Evolutionary conservation across 441 rosid genomes (phyloP).

Genomic region (Melastoma candidum): DNA sequence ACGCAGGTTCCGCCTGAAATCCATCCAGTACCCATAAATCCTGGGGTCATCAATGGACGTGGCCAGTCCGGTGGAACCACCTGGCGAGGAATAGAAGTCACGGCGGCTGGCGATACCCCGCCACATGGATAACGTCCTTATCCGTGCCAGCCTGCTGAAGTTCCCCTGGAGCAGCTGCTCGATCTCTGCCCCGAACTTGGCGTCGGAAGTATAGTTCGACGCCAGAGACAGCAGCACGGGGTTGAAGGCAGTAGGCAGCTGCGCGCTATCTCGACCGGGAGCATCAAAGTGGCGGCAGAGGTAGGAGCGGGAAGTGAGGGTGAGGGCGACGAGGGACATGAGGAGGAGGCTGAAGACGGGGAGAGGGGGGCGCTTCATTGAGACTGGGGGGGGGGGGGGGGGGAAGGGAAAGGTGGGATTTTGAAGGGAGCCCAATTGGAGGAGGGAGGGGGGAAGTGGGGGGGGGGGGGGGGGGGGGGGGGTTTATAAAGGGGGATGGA

Average conservation of each 20-base stretch:
- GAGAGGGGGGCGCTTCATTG: constrained; percentile 70
- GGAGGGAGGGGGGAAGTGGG: no score
- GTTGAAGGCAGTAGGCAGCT: constrained; percentile 17
- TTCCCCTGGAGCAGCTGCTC: constrained; percentile 53
- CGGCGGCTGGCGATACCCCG: constrained; percentile 28
- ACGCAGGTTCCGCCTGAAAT: constrained; percentile 48
- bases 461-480: no score
- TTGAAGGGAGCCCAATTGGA: no score
- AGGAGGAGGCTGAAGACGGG: constrained; percentile 53
- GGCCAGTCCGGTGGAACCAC: constrained; percentile 17
- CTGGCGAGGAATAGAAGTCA: constrained; percentile 11
- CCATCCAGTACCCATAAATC: constrained; percentile 60
- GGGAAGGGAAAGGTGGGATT: no score
- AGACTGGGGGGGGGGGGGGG: constrained; percentile 3
- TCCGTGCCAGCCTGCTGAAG: constrained; percentile 26
- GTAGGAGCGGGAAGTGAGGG: constrained; percentile 44
- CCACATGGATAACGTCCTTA: constrained; percentile 30
- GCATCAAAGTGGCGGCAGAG: constrained; percentile 22
- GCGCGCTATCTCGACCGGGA: no score
- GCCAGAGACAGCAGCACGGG: constrained; percentile 9
- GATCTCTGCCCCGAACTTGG: constrained; percentile 40
- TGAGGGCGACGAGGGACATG: constrained; percentile 40
- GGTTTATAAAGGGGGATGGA: no score
- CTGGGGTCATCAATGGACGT: constrained; percentile 42
- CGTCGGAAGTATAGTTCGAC: constrained; percentile 42